Conservation (phyloP, 2,329 filamentous ascomycete genomes). For the Xylariales sp. region DNA sequence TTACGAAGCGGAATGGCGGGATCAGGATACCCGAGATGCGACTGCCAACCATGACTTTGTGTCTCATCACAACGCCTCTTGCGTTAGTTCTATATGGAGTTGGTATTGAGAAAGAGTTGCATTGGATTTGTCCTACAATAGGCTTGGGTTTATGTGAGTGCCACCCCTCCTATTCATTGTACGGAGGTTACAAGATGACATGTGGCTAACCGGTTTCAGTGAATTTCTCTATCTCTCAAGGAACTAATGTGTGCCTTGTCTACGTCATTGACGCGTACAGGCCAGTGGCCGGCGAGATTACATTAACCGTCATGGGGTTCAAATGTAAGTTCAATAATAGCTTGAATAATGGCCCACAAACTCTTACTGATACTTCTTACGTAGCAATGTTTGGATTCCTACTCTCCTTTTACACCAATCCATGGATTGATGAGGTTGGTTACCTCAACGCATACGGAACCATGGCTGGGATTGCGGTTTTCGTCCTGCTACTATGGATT, state of each 20-base stretch:
- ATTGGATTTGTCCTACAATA: constrained; percentile 53
- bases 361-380: not conserved
- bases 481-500: constrained; percentile 41
- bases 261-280: constrained; percentile 56
- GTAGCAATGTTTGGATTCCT: constrained; percentile 52
- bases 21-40: constrained; percentile 58
- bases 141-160: constrained; percentile 47
- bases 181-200: too few relatives aligned
- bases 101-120: constrained; percentile 38
- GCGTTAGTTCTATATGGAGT: constrained; percentile 41
- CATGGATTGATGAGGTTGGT: constrained; percentile 47
- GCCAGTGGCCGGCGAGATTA: constrained; percentile 52
- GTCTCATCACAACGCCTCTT: constrained; percentile 44
- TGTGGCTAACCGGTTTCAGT: constrained; percentile 25
- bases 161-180: too few relatives aligned
- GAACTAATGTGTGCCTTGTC: constrained; percentile 50
- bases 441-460: constrained; percentile 48
- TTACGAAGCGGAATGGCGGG: constrained; percentile 49
- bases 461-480: constrained; percentile 52
- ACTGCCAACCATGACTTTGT: constrained; percentile 48
- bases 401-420: constrained; percentile 56
- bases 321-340: constrained; percentile 37
- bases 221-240: constrained; percentile 52
- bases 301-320: constrained; percentile 48
- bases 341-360: not conserved